Conservation (phyloP, 1,284 basidiomycete species). For the Peniophora sp. region DNA sequence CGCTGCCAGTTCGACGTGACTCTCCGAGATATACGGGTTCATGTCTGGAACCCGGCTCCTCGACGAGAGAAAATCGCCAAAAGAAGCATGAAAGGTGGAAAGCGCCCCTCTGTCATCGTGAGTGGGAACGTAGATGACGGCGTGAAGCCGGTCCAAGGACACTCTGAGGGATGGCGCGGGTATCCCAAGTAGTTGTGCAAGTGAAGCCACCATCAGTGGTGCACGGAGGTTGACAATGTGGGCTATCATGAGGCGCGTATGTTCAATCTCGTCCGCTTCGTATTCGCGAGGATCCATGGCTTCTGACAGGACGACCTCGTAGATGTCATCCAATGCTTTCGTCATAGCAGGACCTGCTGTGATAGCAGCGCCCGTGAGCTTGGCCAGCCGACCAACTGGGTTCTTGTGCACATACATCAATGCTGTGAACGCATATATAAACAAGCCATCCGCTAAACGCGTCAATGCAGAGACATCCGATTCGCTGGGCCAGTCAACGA, state of each 20-base stretch:
- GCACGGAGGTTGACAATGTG: background rate
- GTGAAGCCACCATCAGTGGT: background rate
- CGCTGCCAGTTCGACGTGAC: background rate
- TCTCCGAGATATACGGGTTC: background rate
- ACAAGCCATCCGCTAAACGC: background rate
- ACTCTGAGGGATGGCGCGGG: background rate
- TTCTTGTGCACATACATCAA: background rate
- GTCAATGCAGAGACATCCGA: background rate
- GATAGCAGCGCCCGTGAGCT: background rate
- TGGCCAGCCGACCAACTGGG: background rate
- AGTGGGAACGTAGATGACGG: background rate
- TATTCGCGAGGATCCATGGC: background rate
- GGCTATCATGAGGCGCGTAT: background rate
- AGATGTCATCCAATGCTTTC: background rate
- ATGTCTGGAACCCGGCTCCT: background rate
- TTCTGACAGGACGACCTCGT: background rate
- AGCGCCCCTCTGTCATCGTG: background rate
- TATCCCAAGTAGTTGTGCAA: background rate
- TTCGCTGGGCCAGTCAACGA: background rate
- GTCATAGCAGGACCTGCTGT: background rate
- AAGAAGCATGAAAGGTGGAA: background rate
- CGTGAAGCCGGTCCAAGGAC: background rate
- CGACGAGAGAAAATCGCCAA: background rate
- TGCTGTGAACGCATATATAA: background rate
- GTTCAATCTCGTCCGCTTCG: conserved; percentile 1